Conservation (phyloP, 2,329 filamentous ascomycete species). For the Colletotrichum liriopes region DNA sequence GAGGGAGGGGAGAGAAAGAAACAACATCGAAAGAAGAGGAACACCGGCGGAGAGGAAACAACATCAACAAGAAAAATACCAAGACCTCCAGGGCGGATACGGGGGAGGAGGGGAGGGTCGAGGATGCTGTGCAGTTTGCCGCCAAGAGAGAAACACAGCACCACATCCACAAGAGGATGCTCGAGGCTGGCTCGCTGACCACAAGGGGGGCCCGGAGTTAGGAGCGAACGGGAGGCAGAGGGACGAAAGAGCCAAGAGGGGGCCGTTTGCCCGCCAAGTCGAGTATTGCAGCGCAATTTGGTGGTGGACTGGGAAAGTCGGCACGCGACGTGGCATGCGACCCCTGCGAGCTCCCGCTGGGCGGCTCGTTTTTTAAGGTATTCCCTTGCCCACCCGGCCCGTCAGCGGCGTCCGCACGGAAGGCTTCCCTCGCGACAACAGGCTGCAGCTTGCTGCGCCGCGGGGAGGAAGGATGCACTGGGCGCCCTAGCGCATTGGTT, state of each 20-base stretch:
- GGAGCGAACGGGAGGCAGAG: not conserved
- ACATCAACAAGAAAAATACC: not conserved
- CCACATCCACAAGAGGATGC: not conserved
- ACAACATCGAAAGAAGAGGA: not conserved
- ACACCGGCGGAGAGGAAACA: not conserved
- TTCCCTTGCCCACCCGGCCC: not conserved
- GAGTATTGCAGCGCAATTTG: conserved; percentile 11
- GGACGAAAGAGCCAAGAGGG: not conserved
- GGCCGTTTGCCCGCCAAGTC: conserved; percentile 24
- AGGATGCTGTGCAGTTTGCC: not conserved
- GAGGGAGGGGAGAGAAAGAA: not conserved
- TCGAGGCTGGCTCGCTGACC: not conserved
- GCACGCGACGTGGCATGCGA: conserved; percentile 41
- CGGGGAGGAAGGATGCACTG: not conserved
- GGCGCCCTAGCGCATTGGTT: not conserved
- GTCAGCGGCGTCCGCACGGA: conserved; percentile 19
- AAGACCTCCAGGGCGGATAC: conserved; percentile 13
- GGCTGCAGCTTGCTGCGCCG: conserved; percentile 1
- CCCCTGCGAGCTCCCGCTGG: conserved; percentile 33
- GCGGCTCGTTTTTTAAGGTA: not conserved
- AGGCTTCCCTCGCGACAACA: not conserved
- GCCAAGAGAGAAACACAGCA: not conserved
- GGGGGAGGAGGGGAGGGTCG: not conserved
- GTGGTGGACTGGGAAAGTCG: conserved; percentile 34
- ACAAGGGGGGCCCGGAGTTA: conserved; percentile 2